Percentiles rank a stretch among this genome's conserved stretches.
These are phyloP conservation scores for Fusarium sp. DNA, from an alignment of 2,329 filamentous ascomycete species.

Conservation along the genomic window DNA sequence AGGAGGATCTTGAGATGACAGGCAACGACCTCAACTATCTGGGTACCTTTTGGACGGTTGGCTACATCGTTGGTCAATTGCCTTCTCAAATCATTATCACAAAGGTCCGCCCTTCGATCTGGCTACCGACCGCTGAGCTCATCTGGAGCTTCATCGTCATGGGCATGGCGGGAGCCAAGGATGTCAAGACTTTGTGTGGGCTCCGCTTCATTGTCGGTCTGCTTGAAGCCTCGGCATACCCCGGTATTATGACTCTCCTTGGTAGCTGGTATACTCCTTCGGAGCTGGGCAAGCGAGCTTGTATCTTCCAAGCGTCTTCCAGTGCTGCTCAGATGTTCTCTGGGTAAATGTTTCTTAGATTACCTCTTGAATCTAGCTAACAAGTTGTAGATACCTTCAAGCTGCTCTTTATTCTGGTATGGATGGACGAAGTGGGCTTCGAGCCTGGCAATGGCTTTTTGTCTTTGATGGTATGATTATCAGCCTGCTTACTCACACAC, in stretches of 20 bases:
- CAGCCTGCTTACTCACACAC: neutral
- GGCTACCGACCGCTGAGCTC: slow-evolving; percentile 55
- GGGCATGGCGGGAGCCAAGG: slow-evolving; percentile 55
- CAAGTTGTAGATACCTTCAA: slow-evolving; percentile 54
- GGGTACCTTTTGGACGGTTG: slow-evolving; percentile 68
- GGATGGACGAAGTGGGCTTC: slow-evolving; percentile 55
- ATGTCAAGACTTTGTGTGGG: slow-evolving; percentile 53
- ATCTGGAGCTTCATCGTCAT: slow-evolving; percentile 51
- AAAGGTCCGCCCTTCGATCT: slow-evolving; percentile 55
- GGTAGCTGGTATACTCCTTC: slow-evolving; percentile 59
- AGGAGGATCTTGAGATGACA: slow-evolving; percentile 66
- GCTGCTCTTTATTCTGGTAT: slow-evolving; percentile 59
- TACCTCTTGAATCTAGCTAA: neutral
- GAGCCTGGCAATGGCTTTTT: slow-evolving; percentile 64
- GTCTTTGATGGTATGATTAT: slow-evolving; percentile 57
- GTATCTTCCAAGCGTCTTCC: slow-evolving; percentile 58
- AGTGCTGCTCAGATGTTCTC: slow-evolving; percentile 60
- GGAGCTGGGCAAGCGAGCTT: slow-evolving; percentile 59
- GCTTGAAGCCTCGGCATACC: slow-evolving; percentile 54
- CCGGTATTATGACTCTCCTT: slow-evolving; percentile 55
- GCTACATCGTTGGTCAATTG: slow-evolving; percentile 67
- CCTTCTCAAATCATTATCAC: slow-evolving; percentile 57
- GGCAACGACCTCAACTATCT: slow-evolving; percentile 69
- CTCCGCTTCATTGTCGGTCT: slow-evolving; percentile 61
- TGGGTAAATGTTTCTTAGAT: slow-evolving; percentile 33